Conservation (phyloP, 257 asterid species). For the Ligustrum vulgare region DNA sequence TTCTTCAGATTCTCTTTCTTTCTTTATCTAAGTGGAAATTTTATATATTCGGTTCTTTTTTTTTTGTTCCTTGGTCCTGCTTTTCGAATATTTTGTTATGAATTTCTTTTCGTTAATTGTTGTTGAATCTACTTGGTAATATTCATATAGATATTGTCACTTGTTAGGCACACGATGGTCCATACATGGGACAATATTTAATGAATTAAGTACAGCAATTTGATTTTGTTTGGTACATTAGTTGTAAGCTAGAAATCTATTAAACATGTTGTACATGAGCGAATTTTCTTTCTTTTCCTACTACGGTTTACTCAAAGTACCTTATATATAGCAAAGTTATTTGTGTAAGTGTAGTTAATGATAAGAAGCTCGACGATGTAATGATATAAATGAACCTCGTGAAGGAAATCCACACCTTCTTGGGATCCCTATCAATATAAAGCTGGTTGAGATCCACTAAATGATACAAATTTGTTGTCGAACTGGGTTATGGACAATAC, state of each 20-base stretch:
- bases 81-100: background rate
- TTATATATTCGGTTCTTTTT: constrained; percentile 7
- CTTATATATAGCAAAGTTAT: background rate
- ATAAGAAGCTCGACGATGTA: background rate
- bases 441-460: background rate
- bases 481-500: background rate
- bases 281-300: background rate
- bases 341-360: background rate
- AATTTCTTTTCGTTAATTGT: background rate
- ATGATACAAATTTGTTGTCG: background rate
- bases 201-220: background rate
- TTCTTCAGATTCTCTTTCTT: constrained; percentile 23
- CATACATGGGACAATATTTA: background rate
- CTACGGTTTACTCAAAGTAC: background rate
- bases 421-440: background rate
- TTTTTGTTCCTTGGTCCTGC: constrained; percentile 19
- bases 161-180: background rate
- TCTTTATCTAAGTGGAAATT: constrained; percentile 29
- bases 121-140: background rate
- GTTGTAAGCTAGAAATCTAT: background rate
- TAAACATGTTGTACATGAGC: background rate
- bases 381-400: background rate
- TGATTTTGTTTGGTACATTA: background rate
- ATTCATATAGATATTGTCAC: background rate
- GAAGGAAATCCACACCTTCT: background rate